Base-by-base conservation (phyloP, 106 monocot genomes). In the Vanilla planifolia region DNA sequence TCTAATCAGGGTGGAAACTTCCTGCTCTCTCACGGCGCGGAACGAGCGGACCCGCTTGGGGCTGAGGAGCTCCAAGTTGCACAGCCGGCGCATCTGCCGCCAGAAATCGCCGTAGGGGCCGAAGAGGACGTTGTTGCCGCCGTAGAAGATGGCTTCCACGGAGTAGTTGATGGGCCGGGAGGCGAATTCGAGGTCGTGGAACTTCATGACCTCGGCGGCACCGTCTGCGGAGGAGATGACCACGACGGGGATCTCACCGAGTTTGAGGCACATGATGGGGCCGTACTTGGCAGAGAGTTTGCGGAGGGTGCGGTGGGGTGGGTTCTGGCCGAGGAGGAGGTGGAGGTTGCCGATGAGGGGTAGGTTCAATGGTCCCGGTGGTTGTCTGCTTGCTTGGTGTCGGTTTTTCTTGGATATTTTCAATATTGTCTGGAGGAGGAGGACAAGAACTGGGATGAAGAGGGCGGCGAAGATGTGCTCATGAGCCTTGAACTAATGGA, bases 331-430 rank as follows among this genome's bases (percentile, higher is more conserved):
- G 22, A 44, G 4, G 3, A 75, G 14, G 25, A 53, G 67, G 47
- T 75, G 74, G 35, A 68, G 0, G 62, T 19, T 62, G 6, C 74
- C 74, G 44, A 75, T 55, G 52, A 75, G 6, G 44, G 74, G 74
- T 5, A 75, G 56, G 13, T 43, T 44, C 36, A 43, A 27, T 15
- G 74, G 74, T 3, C 74, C 68, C 0, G 68, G 74, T 8, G 68
- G 8, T 50, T 50, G 20, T 25, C 8, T 24, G n/a, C n/a, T n/a
- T n/a, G n/a, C n/a, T n/a, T n/a, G n/a, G n/a, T n/a, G n/a, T n/a
- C n/a, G n/a, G n/a, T n/a, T n/a, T n/a, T n/a, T n/a, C n/a, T n/a
- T n/a, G n/a, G n/a, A n/a, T n/a, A n/a, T n/a, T n/a, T n/a, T n/a
- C n/a, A n/a, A n/a, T n/a, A n/a, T n/a, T n/a, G n/a, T n/a, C n/a